Evolutionary conservation across 1,284 basidiomycete genomes (phyloP).

Genomic region (Ustilago sp.): DNA sequence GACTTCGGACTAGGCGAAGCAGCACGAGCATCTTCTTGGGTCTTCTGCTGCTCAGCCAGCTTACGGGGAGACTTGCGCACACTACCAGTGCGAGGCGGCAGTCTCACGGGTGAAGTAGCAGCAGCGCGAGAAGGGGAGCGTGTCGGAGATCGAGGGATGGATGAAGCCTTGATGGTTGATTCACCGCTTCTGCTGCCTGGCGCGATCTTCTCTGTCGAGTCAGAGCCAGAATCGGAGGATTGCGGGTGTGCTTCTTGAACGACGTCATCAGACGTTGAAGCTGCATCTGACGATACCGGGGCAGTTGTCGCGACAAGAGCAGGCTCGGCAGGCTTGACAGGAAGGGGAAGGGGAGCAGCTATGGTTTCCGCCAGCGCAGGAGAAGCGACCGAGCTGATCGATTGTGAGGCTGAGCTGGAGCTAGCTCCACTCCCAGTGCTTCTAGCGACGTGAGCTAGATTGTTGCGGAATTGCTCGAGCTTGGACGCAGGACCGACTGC

Average conservation of each 20-base stretch:
- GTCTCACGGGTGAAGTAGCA: slow-evolving; percentile 32
- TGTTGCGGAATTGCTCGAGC: slow-evolving; percentile 52
- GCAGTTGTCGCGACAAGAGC: not conserved
- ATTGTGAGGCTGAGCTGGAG: slow-evolving; percentile 25
- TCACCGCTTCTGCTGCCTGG: slow-evolving; percentile 33
- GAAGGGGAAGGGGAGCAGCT: not conserved
- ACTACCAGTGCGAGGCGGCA: slow-evolving; percentile 39
- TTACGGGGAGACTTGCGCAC: slow-evolving; percentile 50
- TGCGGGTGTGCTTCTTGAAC: slow-evolving; percentile 3
- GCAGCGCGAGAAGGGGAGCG: slow-evolving; percentile 40
- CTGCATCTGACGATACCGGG: not conserved
- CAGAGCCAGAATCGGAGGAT: slow-evolving; percentile 39
- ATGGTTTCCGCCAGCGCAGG: slow-evolving; percentile 6
- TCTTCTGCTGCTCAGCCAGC: slow-evolving; percentile 32
- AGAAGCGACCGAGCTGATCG: slow-evolving; percentile 13
- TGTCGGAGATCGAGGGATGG: slow-evolving; percentile 47
- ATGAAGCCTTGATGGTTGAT: slow-evolving; percentile 49
- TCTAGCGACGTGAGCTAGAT: slow-evolving; percentile 42
- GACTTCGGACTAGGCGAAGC: slow-evolving; percentile 27
- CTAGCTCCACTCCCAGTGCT: slow-evolving; percentile 38
- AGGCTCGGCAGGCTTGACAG: slow-evolving; percentile 1
- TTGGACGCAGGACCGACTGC: slow-evolving; percentile 43
- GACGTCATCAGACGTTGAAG: slow-evolving; percentile 1
- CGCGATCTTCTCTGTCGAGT: slow-evolving; percentile 36
- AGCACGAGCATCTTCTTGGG: slow-evolving; percentile 18